These are phyloP conservation scores for Candida incommunis DNA, from an alignment of 805 yeast genomes.

Conservation along the genomic window DNA sequence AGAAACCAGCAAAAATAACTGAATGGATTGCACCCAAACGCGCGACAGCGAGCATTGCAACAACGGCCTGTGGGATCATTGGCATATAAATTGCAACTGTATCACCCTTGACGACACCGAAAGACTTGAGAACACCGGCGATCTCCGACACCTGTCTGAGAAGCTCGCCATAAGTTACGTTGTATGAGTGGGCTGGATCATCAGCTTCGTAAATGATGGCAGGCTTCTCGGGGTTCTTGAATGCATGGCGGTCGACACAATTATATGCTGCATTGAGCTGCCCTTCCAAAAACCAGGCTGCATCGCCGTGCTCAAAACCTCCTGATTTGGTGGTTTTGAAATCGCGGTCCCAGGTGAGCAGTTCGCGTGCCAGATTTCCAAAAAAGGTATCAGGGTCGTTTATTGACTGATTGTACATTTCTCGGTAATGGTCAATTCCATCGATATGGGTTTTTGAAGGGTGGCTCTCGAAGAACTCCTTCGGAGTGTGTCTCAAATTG, in stretches of 20 bases:
- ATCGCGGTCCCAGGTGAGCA: conserved; percentile 67
- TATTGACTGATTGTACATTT: conserved; percentile 60
- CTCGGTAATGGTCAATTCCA: conserved; percentile 52
- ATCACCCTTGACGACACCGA: conserved; percentile 91
- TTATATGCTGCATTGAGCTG: conserved; percentile 86
- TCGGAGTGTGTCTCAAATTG: conserved; percentile 25
- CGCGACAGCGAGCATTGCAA: conserved; percentile 85
- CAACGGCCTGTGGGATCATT: conserved; percentile 93
- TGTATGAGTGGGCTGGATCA: conserved; percentile 59
- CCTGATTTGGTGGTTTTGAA: conserved; percentile 53
- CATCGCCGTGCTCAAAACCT: conserved; percentile 57
- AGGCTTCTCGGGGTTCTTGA: conserved; percentile 63
- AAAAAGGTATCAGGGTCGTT: conserved; percentile 70
- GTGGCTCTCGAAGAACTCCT: conserved; percentile 38
- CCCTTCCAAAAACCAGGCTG: conserved; percentile 92
- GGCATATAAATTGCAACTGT: conserved; percentile 94
- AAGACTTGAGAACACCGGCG: conserved; percentile 66
- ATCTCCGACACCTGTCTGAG: conserved; percentile 72
- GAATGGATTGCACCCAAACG: conserved; percentile 95
- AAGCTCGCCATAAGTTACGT: conserved; percentile 74
- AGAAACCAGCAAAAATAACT: conserved; percentile 93
- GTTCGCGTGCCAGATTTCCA: conserved; percentile 59
- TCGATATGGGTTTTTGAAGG: conserved; percentile 41
- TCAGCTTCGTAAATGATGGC: conserved; percentile 81
- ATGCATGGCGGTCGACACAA: conserved; percentile 92